These are phyloP conservation scores for Ploettnerulaceae sp. DNA, from an alignment of 2,329 filamentous ascomycete genomes.

Conservation along the genomic window DNA sequence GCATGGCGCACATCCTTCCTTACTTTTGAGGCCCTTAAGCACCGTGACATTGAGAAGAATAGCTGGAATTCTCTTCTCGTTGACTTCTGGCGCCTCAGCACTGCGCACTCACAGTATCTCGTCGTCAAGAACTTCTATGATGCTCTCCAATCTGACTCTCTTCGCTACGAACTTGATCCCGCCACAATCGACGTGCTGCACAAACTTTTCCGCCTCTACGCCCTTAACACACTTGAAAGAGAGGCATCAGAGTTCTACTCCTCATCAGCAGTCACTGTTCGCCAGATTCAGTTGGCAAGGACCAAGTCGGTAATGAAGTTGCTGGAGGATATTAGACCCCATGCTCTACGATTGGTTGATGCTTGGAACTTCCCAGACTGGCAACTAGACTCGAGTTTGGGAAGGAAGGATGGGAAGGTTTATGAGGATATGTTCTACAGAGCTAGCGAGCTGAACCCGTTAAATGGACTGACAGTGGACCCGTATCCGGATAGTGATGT, in stretches of 20 bases:
- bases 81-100: slow-evolving; percentile 72
- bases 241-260: slow-evolving; percentile 71
- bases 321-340: slow-evolving; percentile 66
- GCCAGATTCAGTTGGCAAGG: slow-evolving; percentile 66
- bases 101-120: slow-evolving; percentile 71
- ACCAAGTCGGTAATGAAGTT: slow-evolving; percentile 65
- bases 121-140: slow-evolving; percentile 78
- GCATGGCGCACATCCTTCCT: slow-evolving; percentile 71
- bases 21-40: slow-evolving; percentile 70
- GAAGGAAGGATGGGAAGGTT: slow-evolving; percentile 67
- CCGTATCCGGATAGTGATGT: slow-evolving; percentile 61
- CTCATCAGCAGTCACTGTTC: slow-evolving; percentile 61
- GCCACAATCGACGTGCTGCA: slow-evolving; percentile 55
- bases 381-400: slow-evolving; percentile 68
- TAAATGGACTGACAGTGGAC: slow-evolving; percentile 68
- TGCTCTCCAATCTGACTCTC: slow-evolving; percentile 52
- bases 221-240: slow-evolving; percentile 61
- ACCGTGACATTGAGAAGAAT: slow-evolving; percentile 69
- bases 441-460: slow-evolving; percentile 66
- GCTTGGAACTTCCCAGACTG: slow-evolving; percentile 74
- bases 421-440: slow-evolving; percentile 74
- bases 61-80: slow-evolving; percentile 74
- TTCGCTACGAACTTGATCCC: slow-evolving; percentile 49
- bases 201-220: slow-evolving; percentile 62
- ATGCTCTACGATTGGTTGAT: slow-evolving; percentile 67